Base-by-base conservation (phyloP, 2,329 filamentous ascomycete genomes). In the Nigrospora sphaerica region DNA sequence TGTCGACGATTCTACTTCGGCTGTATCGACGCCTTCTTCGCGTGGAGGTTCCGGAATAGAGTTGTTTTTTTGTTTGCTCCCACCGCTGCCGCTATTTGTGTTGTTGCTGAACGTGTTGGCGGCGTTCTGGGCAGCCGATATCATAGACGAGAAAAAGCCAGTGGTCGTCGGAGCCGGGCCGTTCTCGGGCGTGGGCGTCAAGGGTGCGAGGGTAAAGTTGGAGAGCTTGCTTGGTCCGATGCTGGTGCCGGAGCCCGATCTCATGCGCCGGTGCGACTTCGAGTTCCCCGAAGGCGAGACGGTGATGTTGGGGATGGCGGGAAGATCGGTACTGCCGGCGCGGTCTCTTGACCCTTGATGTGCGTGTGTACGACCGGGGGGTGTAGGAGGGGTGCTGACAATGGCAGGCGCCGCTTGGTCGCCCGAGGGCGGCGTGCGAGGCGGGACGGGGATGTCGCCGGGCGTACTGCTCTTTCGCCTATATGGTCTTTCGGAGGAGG, bases 111-210 rank as follows among this genome's bases (percentile, higher is more conserved):
- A 64, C 16, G 80, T 83, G 53, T 73, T 89, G 13, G 91, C 90
- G 38, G 92, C 92, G 75, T 86, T 96, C 65, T 97, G 92, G 16
- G 93, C 93, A 39, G 86, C 92, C 36, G 89, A 92, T 53, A 98
- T 81, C 61, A 98, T 87, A 23, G 88, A 91, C 5, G 89, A 95
- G 67, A 98, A 97, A 70, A 98, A 97, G 1, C 90, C 84, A 34
- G 77, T 32, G 18, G 31, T 72, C 46, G 79, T 75, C 31, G 78
- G 80, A 73, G 46, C 64, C 57, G 53, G 72, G 44, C 51, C 67
- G 64, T 68, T 74, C 63, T 96, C 91, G 34, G 80, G 73, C 0
- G 84, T 86, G 9, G 90, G 88, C 3, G 90, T 87, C 44, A 93
- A 71, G 10, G 90, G 85, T 14, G 78, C 81, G 46, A 78, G 75